Evolutionary conservation across 257 asterid species (phyloP), one percentile per base, ranked within the genome.

Genomic region (Eustoma russellianum): DNA sequence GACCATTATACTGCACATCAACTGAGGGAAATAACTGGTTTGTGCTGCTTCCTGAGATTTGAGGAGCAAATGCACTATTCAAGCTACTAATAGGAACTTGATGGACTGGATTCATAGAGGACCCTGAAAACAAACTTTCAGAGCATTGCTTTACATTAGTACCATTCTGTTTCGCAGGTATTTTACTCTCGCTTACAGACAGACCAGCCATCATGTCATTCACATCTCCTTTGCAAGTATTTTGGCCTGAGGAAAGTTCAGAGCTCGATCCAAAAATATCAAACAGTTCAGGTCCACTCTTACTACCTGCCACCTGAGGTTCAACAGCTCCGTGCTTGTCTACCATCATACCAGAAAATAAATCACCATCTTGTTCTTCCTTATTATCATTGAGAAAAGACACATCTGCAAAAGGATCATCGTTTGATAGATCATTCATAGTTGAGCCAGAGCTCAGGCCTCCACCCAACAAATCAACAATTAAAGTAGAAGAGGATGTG

Each of bases 321-420:
- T 65, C 88, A 33, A 61, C 15, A 63, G 45, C 55, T 54, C 70
- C 81, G 10, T 77, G 64, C 53, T 70, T 77, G 61, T 74, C 85
- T 61, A 60, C 67, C 47, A 77, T 65, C 78, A 73, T 63, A 53
- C 82, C 88, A 66, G 94, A 82, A 63, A 91, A 84, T 67, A 77
- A 62, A 77, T 84, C 92, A 38, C 67, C 63, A 50, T 56, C 72
- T 33, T 70, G 77, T 66, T 66, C 85, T 57, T 73, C 81, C 55
- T 65, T 74, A 69, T 59, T 72, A 74, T 56, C 61, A 66, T 17
- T 69, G 77, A 79, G 83, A 50, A 92, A 92, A 9, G 95, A 83
- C 66, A 92, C 99, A 70, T 85, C 99, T 17, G 93, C 97, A 70
- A 92, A 92, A 52, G 97, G 97, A 72, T 92, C 99, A 53, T 79